These are phyloP conservation scores for Sistotremastrum suecicum DNA, from an alignment of 768 basidiomycete genomes.

Conservation along the genomic window DNA sequence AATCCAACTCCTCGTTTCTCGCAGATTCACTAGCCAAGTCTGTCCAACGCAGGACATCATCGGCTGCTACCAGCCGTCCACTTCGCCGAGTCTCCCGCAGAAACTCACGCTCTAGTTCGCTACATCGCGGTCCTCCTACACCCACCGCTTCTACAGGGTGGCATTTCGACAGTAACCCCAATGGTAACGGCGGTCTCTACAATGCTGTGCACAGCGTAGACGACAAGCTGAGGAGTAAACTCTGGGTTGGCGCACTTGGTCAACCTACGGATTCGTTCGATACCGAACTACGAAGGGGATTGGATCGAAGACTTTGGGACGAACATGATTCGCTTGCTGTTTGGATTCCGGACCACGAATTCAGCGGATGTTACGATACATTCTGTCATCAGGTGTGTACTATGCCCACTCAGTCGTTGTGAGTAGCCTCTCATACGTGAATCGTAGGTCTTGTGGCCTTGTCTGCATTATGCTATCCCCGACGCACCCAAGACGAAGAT, in stretches of 20 bases:
- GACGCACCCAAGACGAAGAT: constrained; percentile 76
- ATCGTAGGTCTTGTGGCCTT: constrained; percentile 66
- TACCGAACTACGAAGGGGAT: constrained; percentile 37
- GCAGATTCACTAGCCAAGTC: neutral
- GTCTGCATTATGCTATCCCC: constrained; percentile 73
- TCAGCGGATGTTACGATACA: constrained; percentile 68
- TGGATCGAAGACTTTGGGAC: constrained; percentile 33
- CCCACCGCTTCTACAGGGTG: constrained; percentile 18
- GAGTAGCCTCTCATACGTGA: neutral
- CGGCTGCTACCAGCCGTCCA: neutral
- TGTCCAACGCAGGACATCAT: neutral
- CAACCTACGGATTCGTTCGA: constrained; percentile 51
- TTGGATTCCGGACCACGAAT: constrained; percentile 74
- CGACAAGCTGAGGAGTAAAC: constrained; percentile 32
- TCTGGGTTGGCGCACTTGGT: constrained; percentile 65
- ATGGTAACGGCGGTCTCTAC: constrained; percentile 72
- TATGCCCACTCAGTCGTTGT: constrained; percentile 14
- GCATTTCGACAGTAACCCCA: constrained; percentile 46
- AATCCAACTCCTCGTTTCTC: neutral
- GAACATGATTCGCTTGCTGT: constrained; percentile 38
- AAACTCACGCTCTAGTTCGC: constrained; percentile 37
- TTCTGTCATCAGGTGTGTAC: constrained; percentile 66
- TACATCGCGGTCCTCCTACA: constrained; percentile 24
- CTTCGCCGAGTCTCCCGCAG: constrained; percentile 29
- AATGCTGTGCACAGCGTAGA: constrained; percentile 62